These are phyloP conservation scores for Camellia granthamiana DNA, from an alignment of 148 eudicot genomes.

Conservation along the genomic window DNA sequence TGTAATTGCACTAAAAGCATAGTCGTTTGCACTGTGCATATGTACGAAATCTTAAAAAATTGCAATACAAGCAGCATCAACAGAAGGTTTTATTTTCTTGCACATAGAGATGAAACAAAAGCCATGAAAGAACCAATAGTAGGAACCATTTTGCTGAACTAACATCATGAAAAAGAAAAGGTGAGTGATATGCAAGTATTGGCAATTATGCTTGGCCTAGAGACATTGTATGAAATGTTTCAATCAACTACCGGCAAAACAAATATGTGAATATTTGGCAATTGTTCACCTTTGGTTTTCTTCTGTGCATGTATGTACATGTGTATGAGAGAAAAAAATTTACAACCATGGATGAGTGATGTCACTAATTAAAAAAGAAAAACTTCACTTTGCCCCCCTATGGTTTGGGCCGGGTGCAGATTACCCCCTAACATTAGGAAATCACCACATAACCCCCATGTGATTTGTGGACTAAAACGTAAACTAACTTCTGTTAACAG, in stretches of 20 bases:
- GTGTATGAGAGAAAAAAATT: background rate
- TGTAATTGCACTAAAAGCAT: background rate
- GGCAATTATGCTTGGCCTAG: constrained; percentile 3
- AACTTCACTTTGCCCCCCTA: too few species aligned
- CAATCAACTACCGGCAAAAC: background rate
- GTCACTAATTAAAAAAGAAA: background rate
- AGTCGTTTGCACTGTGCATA: background rate
- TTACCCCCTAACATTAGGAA: too few species aligned
- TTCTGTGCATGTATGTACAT: background rate
- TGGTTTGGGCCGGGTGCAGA: too few species aligned
- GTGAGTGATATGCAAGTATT: background rate
- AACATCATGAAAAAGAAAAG: background rate
- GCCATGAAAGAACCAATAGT: background rate
- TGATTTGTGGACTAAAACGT: too few species aligned
- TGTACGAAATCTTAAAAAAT: background rate
- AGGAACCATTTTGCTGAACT: background rate
- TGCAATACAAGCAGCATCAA: background rate
- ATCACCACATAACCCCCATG: too few species aligned
- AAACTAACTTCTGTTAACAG: too few species aligned
- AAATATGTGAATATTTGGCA: background rate
- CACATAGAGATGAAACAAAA: background rate
- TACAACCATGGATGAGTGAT: background rate
- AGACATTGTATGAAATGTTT: background rate
- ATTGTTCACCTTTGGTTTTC: background rate
- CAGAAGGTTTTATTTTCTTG: background rate